These are phyloP conservation scores for Blastocladiella britannica DNA, from an alignment of 192 early-diverging fungal species.

Conservation along the genomic window DNA sequence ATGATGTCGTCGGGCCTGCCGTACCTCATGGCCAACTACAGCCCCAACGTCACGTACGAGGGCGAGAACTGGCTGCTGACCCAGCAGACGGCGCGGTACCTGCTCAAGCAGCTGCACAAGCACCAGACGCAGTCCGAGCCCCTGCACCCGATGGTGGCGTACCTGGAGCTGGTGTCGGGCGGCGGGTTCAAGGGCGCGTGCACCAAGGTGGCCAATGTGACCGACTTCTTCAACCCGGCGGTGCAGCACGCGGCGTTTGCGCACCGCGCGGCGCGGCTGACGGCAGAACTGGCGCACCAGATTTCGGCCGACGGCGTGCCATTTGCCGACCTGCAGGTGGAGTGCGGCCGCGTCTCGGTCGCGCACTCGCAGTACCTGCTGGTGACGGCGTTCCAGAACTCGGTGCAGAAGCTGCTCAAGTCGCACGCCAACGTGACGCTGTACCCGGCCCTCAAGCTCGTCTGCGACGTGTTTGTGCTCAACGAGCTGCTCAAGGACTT, in stretches of 20 bases:
- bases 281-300: conserved; percentile 33
- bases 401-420: conserved; percentile 19
- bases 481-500: conserved; percentile 39
- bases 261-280: conserved; percentile 48
- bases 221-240: conserved; percentile 33
- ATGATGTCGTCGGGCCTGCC: conserved; percentile 49
- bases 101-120: conserved; percentile 40
- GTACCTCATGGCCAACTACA: conserved; percentile 41
- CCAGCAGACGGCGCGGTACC: conserved; percentile 64
- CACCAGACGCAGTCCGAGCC: conserved; percentile 14
- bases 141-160: conserved; percentile 9
- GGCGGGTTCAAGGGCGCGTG: conserved; percentile 19
- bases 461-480: conserved; percentile 31
- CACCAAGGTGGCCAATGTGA: conserved; percentile 13
- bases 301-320: conserved; percentile 37
- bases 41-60: conserved; percentile 61
- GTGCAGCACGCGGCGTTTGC: conserved; percentile 46
- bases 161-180: not conserved
- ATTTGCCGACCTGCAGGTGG: conserved; percentile 58
- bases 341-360: conserved; percentile 45
- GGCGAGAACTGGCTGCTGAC: conserved; percentile 70
- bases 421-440: conserved; percentile 17
- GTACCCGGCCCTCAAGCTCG: conserved; percentile 18
- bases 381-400: conserved; percentile 41
- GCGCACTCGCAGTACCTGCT: conserved; percentile 63